A percentile compares a stretch with the other conserved stretches of the same genome.
These are phyloP conservation scores for Dioscorea zingiberensis DNA, from an alignment of 106 monocot genomes.

Conservation along the genomic window DNA sequence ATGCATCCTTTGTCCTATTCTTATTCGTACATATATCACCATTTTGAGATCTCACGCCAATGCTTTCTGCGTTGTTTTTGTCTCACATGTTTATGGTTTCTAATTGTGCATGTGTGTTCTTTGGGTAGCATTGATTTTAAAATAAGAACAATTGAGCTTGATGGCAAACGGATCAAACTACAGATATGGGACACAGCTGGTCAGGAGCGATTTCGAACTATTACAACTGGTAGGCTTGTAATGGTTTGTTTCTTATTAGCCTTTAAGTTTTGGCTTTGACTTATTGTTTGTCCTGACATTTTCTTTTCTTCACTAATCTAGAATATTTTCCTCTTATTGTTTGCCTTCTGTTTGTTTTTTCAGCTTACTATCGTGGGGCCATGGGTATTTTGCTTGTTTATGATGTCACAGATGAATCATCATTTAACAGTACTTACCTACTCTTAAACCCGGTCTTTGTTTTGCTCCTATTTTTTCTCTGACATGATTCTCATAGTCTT, in stretches of 20 bases:
- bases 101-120: too few species aligned
- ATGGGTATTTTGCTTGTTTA: constrained; percentile 99
- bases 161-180: constrained; percentile 70
- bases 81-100: neutral
- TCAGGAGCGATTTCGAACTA: constrained; percentile 63
- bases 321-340: neutral
- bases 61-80: neutral
- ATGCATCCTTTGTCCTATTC: too few species aligned
- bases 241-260: too few species aligned
- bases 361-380: constrained; percentile 96
- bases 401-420: constrained; percentile 98
- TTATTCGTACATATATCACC: neutral
- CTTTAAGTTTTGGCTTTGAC: too few species aligned
- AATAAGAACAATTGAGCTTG: constrained; percentile 70
- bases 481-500: neutral
- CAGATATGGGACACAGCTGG: constrained; percentile 83
- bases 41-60: neutral
- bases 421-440: constrained; percentile 66
- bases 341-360: constrained; percentile 6
- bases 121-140: constrained; percentile 63
- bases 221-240: constrained; percentile 42
- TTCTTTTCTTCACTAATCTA: too few species aligned
- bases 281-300: too few species aligned
- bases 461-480: neutral
- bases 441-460: too few species aligned